A percentile compares a stretch with the other conserved stretches of the same genome.
These are phyloP conservation scores for Eucalyptus rudis DNA, from an alignment of 345 rosid genomes.

Conservation along the genomic window DNA sequence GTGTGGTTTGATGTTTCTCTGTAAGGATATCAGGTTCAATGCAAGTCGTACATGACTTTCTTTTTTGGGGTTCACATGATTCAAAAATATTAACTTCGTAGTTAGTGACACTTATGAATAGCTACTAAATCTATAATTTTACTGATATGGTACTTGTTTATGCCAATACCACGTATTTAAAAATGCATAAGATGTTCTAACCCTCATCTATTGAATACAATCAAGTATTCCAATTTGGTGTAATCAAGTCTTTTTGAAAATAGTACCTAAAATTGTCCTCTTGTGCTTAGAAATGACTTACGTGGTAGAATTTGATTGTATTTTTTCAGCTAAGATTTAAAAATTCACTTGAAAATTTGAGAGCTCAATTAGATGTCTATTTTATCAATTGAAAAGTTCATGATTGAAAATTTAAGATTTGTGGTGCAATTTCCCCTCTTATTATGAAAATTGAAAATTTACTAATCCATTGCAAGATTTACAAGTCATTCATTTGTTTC, in stretches of 20 bases:
- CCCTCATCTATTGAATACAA: background rate
- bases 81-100: background rate
- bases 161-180: accelerated
- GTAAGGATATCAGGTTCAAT: background rate
- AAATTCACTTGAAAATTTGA: background rate
- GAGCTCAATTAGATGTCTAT: background rate
- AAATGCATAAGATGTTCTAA: background rate
- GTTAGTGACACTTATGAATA: background rate
- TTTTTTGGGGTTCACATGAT: background rate
- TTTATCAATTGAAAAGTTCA: accelerated
- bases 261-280: background rate
- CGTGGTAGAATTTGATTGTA: background rate
- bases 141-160: background rate
- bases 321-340: background rate
- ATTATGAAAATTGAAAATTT: background rate
- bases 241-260: accelerated
- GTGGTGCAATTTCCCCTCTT: background rate
- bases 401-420: background rate
- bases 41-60: background rate
- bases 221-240: background rate
- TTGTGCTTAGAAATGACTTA: background rate
- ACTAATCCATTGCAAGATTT: background rate
- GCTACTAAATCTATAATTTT: background rate
- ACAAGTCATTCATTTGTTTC: background rate
- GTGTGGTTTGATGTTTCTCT: background rate